Base-by-base conservation (phyloP, 192 early-diverging fungal genomes). In the Spizellomyces sp. region DNA sequence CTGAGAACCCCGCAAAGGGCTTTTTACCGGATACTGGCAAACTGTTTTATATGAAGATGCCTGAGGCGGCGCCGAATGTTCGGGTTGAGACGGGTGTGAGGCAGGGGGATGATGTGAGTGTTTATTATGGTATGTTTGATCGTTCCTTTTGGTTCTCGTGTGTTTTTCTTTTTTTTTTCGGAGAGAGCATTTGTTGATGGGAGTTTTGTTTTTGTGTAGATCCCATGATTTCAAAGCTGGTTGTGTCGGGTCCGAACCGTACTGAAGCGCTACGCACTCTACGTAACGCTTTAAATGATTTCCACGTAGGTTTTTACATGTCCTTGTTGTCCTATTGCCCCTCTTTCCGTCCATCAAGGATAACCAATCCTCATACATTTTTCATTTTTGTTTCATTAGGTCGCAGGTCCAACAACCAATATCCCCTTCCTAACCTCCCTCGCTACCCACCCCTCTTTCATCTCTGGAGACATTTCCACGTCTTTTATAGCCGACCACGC, bases 21-120 rank as follows among this genome's bases (percentile, higher is more conserved):
- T 98, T 98, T 77, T 78, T 96, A 58, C 96, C 96, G 10, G 95
- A 96, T 81, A 94, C 93, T 9, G 96, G 96, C n/a, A 88, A 85
- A 19, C 87, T 98, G 4, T 76, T 89, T 43, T 91, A 93, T 71
- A 76, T 98, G 55, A 72, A 77, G 22, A 94, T 94, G 6, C 73
- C 69, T 8, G 69, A 66, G 27, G 66, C 85, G 1, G 87, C 89
- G 0, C 66, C 77, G 9, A 80, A 79, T 58, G 87, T 96, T 55
- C 90, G 96, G 42, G 76, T 96, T 52, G 96, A 98, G 83, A 96
- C 96, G 4, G 96, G 96, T 55, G 95, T 96, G 50, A 77, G 90
- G 27, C 80, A 93, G 67, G 96, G 96, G 36, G 96, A 98, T 76
- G 83, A 90, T 57, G 91, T 98, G 74, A 91, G 88, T 60, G 94